These are phyloP conservation scores for Truncatella angustata DNA, from an alignment of 2,329 filamentous ascomycete species.

Conservation along the genomic window DNA sequence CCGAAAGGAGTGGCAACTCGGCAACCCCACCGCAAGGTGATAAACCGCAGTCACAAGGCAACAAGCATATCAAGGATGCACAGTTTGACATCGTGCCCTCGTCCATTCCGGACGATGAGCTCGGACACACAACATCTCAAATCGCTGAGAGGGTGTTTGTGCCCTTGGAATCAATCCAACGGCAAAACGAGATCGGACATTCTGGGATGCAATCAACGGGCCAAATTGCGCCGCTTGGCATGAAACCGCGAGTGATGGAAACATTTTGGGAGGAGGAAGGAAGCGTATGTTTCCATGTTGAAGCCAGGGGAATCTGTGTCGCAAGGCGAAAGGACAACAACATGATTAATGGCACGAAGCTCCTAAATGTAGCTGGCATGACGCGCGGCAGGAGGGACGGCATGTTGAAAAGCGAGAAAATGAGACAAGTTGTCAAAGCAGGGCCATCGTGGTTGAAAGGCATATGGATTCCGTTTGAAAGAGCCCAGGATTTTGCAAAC, in stretches of 20 bases:
- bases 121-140: too few relatives aligned
- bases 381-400: constrained; percentile 92
- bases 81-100: too few relatives aligned
- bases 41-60: too few relatives aligned
- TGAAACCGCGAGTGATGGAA: constrained; percentile 94
- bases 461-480: constrained; percentile 97
- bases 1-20: too few relatives aligned
- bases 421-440: constrained; percentile 95
- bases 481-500: constrained; percentile 66
- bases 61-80: too few relatives aligned
- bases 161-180: too few relatives aligned
- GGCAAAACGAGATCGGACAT: too few relatives aligned
- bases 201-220: constrained; percentile 73
- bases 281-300: constrained; percentile 95
- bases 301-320: constrained; percentile 93
- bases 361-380: constrained; percentile 97
- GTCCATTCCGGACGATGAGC: too few relatives aligned
- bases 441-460: constrained; percentile 98
- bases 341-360: constrained; percentile 98
- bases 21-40: too few relatives aligned
- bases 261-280: constrained; percentile 98
- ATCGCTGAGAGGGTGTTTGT: too few relatives aligned
- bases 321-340: constrained; percentile 82
- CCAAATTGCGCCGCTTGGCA: constrained; percentile 85
- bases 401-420: constrained; percentile 96